These are phyloP conservation scores for Serendipita sp. DNA, from an alignment of 768 basidiomycete species.

Conservation along the genomic window DNA sequence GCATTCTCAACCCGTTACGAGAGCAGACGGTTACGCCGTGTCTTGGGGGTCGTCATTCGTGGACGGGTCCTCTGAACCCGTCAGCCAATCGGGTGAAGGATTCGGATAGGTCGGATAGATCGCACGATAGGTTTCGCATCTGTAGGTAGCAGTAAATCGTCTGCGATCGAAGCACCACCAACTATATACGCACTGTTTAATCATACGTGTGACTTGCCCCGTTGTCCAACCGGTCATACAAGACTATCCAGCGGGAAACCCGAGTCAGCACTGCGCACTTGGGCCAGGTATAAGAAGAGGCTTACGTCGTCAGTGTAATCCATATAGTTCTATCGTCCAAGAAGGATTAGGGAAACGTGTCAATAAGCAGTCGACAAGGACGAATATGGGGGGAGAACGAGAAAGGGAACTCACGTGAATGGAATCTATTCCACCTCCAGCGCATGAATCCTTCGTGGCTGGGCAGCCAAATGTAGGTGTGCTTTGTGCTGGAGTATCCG, in stretches of 20 bases:
- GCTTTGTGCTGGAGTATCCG: conserved; percentile 15
- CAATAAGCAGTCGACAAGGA: too few relatives aligned
- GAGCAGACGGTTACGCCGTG: too few relatives aligned
- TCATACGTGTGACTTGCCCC: neutral
- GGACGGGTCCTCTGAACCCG: too few relatives aligned
- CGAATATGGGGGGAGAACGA: too few relatives aligned
- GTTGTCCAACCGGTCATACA: neutral
- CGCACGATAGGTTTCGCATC: neutral
- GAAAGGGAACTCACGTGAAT: conserved; percentile 6
- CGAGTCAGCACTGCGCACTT: neutral
- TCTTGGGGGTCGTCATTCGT: too few relatives aligned
- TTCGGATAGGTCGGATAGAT: neutral
- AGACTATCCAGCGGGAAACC: neutral
- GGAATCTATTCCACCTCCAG: conserved; percentile 13
- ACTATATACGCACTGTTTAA: neutral
- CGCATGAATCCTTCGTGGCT: conserved; percentile 21
- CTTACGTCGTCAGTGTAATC: neutral
- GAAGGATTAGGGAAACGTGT: too few relatives aligned
- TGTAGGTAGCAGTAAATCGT: neutral
- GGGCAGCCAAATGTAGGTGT: conserved; percentile 23
- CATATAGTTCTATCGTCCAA: neutral
- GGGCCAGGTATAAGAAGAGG: neutral
- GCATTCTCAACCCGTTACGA: too few relatives aligned
- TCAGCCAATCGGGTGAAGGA: neutral
- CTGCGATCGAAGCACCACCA: neutral